phyloP scores from a whole-genome alignment of 768 basidiomycete species.

The Rhizopogon vulgaris region DNA sequence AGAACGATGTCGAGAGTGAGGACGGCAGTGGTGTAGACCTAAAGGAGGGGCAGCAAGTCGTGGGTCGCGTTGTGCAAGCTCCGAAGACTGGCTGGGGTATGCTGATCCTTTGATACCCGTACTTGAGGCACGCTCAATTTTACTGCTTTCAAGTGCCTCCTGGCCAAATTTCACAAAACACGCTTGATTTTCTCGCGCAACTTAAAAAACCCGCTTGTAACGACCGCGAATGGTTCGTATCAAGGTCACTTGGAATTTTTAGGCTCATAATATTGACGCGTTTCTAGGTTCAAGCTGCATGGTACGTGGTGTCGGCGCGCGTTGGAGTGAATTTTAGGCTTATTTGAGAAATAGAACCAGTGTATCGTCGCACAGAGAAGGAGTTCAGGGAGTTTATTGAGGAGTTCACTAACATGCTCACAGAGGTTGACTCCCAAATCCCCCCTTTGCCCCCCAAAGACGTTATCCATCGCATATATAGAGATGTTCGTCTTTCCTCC shows the following conservation, averaged over 20 bases:
- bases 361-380: conserved; percentile 56
- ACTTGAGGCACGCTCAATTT: not conserved
- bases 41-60: conserved; percentile 61
- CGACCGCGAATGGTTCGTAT: conserved; percentile 70
- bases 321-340: not conserved
- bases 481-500: not conserved
- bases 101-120: conserved; percentile 13
- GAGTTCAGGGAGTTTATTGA: conserved; percentile 88
- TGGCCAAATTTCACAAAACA: conserved; percentile 83
- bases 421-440: conserved; percentile 72
- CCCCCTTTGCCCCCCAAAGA: conserved; percentile 90
- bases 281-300: conserved; percentile 75
- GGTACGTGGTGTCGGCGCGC: conserved; percentile 32
- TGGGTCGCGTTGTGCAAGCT: conserved; percentile 74
- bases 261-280: not conserved
- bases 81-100: conserved; percentile 77
- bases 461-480: conserved; percentile 50
- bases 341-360: conserved; percentile 14
- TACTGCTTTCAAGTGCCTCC: conserved; percentile 54
- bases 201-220: conserved; percentile 74
- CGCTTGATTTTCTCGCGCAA: conserved; percentile 67
- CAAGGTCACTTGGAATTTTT: not conserved
- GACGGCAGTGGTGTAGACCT: conserved; percentile 39
- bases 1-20: conserved; percentile 7
- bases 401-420: conserved; percentile 57